phyloP scores from a whole-genome alignment of 1,284 basidiomycete species.

The Sanguinoderma infundibulare region DNA sequence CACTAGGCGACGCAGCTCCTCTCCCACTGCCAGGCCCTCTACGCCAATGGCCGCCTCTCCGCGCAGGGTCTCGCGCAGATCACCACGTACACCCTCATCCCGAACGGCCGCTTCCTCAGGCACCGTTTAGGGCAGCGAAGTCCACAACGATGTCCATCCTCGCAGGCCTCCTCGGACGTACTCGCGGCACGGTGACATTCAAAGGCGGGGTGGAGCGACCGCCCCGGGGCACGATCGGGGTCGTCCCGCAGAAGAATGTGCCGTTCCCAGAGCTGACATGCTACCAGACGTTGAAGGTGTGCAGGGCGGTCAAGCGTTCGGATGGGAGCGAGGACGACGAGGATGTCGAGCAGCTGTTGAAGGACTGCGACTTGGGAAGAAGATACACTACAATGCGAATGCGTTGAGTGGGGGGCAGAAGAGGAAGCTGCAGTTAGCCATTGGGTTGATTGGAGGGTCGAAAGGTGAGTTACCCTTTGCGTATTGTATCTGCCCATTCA shows the following conservation, averaged over 20 bases:
- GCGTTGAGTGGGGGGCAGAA: conserved; percentile 83
- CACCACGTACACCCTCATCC: conserved; percentile 70
- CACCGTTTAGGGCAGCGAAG: conserved; percentile 74
- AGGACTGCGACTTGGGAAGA: conserved; percentile 74
- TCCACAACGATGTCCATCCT: conserved; percentile 74
- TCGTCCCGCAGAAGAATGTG: conserved; percentile 85
- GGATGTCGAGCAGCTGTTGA: conserved; percentile 64
- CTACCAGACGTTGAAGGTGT: conserved; percentile 73
- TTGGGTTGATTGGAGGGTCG: conserved; percentile 77
- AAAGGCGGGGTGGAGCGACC: conserved; percentile 57
- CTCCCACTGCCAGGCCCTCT: conserved; percentile 73
- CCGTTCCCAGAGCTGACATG: conserved; percentile 80
- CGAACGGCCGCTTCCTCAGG: conserved; percentile 79
- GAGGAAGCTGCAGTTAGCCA: conserved; percentile 79
- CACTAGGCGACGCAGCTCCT: conserved; percentile 83
- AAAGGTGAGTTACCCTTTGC: conserved; percentile 47
- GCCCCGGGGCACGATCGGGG: conserved; percentile 67
- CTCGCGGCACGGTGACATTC: conserved; percentile 69
- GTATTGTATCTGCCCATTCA: neutral
- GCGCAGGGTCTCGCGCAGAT: conserved; percentile 63
- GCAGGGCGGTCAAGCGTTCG: conserved; percentile 76
- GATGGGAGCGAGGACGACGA: conserved; percentile 42
- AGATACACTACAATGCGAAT: conserved; percentile 67
- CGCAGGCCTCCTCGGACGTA: conserved; percentile 61
- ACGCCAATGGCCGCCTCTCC: conserved; percentile 54